phyloP scores from a whole-genome alignment of 306 rosid genomes.

The Potentilla sterilis region DNA sequence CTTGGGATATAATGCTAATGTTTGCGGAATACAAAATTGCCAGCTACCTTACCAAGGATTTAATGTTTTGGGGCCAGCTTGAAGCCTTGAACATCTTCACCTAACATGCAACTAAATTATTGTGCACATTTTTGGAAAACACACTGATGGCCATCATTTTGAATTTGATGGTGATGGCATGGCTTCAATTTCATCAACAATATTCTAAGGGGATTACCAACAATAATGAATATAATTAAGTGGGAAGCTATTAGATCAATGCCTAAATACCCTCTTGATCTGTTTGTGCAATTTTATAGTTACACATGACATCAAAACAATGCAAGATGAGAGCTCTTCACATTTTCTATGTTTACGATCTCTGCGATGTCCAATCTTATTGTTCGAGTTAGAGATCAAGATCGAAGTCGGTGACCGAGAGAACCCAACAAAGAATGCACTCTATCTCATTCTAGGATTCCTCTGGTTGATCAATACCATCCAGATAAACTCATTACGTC shows the following conservation, averaged over 20 bases:
- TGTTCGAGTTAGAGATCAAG: background rate
- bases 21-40: slow-evolving; percentile 14
- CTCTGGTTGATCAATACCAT: too few relatives aligned
- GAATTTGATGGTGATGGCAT: background rate
- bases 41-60: slow-evolving; percentile 6
- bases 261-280: background rate
- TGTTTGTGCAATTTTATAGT: background rate
- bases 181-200: background rate
- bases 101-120: slow-evolving; percentile 28
- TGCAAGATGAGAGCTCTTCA: background rate
- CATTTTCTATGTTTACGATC: background rate
- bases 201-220: background rate
- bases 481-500: too few relatives aligned
- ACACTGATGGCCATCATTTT: background rate
- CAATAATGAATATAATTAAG: background rate
- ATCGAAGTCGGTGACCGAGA: too few relatives aligned
- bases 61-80: slow-evolving; percentile 22
- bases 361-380: background rate
- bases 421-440: too few relatives aligned
- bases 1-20: background rate
- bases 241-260: background rate
- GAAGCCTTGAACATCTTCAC: slow-evolving; percentile 23
- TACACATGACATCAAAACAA: background rate
- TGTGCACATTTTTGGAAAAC: slow-evolving; percentile 13
- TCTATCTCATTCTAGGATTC: too few relatives aligned